A percentile compares a stretch with the other conserved stretches of the same genome.
Evolutionary conservation across 768 basidiomycete species (phyloP).

Genomic region (Fomitopsis pulvina): DNA sequence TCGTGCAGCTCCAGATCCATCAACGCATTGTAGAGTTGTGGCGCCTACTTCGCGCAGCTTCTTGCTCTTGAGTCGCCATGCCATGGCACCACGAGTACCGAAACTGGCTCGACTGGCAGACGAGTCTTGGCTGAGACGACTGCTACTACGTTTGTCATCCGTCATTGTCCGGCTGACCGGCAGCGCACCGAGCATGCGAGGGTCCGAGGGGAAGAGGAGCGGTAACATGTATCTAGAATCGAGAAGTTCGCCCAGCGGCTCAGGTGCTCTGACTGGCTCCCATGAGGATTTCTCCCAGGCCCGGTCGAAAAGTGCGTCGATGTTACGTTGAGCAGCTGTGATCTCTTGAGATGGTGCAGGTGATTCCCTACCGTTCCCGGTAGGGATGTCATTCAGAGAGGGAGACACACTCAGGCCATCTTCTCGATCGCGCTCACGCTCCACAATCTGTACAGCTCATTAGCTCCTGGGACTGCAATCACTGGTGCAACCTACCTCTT

Average conservation of each 20-base stretch:
- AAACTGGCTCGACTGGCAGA: conserved; percentile 34
- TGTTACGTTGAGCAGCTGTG: conserved; percentile 41
- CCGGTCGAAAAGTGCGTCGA: conserved; percentile 80
- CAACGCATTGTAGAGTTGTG: conserved; percentile 62
- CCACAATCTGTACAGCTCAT: conserved; percentile 43
- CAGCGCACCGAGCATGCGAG: conserved; percentile 65
- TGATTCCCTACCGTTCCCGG: conserved; percentile 14
- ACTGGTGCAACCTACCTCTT: conserved; percentile 50
- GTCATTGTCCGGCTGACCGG: conserved; percentile 40
- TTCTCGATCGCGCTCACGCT: conserved; percentile 65
- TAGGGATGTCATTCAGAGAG: conserved; percentile 19
- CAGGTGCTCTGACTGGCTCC: conserved; percentile 72
- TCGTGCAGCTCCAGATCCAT: conserved; percentile 52
- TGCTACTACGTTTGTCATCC: conserved; percentile 24
- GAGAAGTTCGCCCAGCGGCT: conserved; percentile 82
- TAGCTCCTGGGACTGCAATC: too few species aligned
- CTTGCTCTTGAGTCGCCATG: conserved; percentile 54
- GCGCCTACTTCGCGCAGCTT: conserved; percentile 57
- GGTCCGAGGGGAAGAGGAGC: conserved; percentile 75
- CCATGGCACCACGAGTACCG: conserved; percentile 33
- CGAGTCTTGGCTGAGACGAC: conserved; percentile 17
- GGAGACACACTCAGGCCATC: conserved; percentile 34
- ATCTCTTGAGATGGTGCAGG: conserved; percentile 25
- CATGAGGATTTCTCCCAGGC: conserved; percentile 59
- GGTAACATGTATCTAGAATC: conserved; percentile 94